Evolutionary conservation across 2,329 filamentous ascomycete species (phyloP), one percentile per base, ranked within the genome.

Genomic region (Aspergillus glaucus): DNA sequence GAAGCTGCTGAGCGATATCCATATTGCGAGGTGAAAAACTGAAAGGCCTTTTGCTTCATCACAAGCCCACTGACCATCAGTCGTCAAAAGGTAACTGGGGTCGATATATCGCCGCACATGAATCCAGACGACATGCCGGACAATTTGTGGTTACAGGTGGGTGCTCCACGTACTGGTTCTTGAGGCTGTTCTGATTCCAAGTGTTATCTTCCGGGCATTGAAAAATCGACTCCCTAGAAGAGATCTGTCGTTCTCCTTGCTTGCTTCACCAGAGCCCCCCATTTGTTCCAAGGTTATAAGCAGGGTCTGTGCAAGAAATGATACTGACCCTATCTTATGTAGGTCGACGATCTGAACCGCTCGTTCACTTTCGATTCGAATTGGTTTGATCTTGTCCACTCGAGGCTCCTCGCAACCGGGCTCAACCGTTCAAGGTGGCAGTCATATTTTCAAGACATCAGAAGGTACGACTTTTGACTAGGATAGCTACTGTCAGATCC

Each of bases 321-420:
- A 49, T 43, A 53, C 60, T 63, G 47, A 65, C 50, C 9, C 37
- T 21, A 43, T 24, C 15, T 26, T 24, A 26, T 26, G 42, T 53
- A 77, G 74, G 77, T 88, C 46, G 86, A 88, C 58, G 84, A 89
- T 60, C 69, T 89, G 39, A 89, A 89, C 61, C 75, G 77, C 59
- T 74, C 76, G 30, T 85, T 86, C 61, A 86, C 82, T 0, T 91
- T 90, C 60, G 72, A 78, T 40, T 72, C 80, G 45, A 84, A 83
- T 62, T 75, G 84, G 48, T 95, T 94, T 72, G 87, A 95, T 59
- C 72, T 95, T 46, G 82, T 95, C 45, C 87, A 95, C 61, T 95
- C 88, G 57, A 81, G 66, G 75, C 79, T 55, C 49, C 68, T 77
- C 52, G 67, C 69, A 52, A 68, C 68, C 19, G 89, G 88, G 0